Evolutionary conservation across 768 basidiomycete genomes (phyloP), one percentile per base, ranked within the genome.

Genomic region (Suillus weaverae): DNA sequence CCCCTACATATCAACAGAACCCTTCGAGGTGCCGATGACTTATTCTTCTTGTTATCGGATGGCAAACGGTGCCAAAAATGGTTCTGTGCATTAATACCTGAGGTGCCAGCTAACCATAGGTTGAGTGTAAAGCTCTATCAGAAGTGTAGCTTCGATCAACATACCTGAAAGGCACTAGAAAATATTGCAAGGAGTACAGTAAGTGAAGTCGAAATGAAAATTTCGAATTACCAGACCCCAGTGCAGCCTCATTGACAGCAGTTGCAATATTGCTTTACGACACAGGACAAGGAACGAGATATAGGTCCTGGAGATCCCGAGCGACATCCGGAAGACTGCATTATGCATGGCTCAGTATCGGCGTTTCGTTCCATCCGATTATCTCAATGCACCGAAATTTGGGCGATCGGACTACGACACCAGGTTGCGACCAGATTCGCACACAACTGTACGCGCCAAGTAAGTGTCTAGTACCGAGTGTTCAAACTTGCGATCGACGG

Each of bases 401-500:
- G 26, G 14, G 30, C 18, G 18, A 22, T 57, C 36, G 22, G 22
- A 26, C 22, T 5, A 53, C 30, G 20, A 54, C 20, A 35, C 32
- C 20, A 54, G 20, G 32, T 54, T 33, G 32, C 11, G 32, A 53
- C 9, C 51, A 53, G 51, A 32, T 59, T 59, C 26, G 57, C 57
- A 41, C 39, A 30, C 56, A 39, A 38, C 56, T 57, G 56, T 39
- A 57, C 39, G 35, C 10, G 20, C 32, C 9, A 20, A 33, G 33
- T 20, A 20, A 54, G 32, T 54, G 8, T 32, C 32, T 33, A 18
- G 51, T 20, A 53, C 53, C 33, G 57, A 38, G 41, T 14, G 22
- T 55, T 22, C 32, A 33, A 53, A 61, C 10, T 61, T 59, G 32
- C 62, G 38, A 62, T 30, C 33, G 36, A 43, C 51, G 62, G 62